Evolutionary conservation across 106 monocot species (phyloP), one percentile per base, ranked within the genome.

Genomic region (Platanthera zijinensis): DNA sequence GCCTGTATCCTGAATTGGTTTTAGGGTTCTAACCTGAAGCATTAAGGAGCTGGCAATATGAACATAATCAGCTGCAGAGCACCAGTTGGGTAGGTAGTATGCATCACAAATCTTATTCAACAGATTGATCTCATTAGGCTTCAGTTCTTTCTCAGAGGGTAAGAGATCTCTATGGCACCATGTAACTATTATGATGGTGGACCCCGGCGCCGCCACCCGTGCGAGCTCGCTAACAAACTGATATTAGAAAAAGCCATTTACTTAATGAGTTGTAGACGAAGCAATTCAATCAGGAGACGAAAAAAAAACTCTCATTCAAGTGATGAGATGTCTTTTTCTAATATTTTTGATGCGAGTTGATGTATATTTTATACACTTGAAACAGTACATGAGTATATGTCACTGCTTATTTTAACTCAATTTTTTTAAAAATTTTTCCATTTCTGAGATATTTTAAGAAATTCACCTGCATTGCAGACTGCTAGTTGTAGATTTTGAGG

Each of bases 111-210:
- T 92, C 83, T 71, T 92, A 66, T 87, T 83, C 82, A 99, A 52
- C 30, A 92, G 89, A 8, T 79, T 87, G 49, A 83, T 57, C 68
- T 99, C 99, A 28, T 90, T 85, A 12, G 99, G 88, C 49, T 73
- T 64, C 48, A 99, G 64, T 0, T 92, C 81, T 1, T 79, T 69
- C 79, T 99, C 99, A 4, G 51, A 5, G 17, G 92, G 86, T 1
- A 69, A 79, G 25, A 99, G 90, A 76, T 99, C 85, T 50, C 94
- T 88, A 68, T 92, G 99, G 77, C 99, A 99, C 90, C 94, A 99
- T 71, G 94, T 94, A 71, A 90, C 94, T 72, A 99, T 90, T 62
- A 94, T 90, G 50, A 99, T 88, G 5, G 82, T 94, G 32, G 73
- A 94, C 14, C 99, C 94, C 13, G 94, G 99, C 19, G 90, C 94